Percentiles rank a stretch among this genome's conserved stretches.
These are phyloP conservation scores for Berkeleyomyces rouxiae DNA, from an alignment of 2,329 filamentous ascomycete genomes.

Conservation along the genomic window DNA sequence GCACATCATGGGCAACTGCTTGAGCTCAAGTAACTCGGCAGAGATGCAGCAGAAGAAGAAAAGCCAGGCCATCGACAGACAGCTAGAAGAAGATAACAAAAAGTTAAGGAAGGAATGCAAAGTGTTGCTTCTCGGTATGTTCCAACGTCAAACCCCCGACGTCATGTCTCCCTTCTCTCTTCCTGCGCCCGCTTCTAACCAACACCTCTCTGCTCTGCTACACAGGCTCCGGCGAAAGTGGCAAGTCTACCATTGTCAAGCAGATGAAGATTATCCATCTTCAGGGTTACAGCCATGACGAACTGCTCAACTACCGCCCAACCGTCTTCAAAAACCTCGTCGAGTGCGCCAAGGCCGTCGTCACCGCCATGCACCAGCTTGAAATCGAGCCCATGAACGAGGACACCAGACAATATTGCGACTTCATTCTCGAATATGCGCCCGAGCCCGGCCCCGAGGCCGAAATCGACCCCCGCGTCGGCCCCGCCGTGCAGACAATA, in stretches of 20 bases:
- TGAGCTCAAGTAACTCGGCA: constrained; percentile 64
- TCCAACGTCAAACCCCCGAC: constrained; percentile 9
- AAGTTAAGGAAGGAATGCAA: constrained; percentile 95
- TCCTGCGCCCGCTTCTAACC: neutral
- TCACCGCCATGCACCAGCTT: constrained; percentile 83
- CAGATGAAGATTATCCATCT: constrained; percentile 99
- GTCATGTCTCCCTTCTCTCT: neutral
- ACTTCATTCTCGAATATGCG: constrained; percentile 73
- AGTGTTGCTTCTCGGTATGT: constrained; percentile 78
- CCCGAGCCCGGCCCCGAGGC: constrained; percentile 83
- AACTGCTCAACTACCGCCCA: constrained; percentile 81
- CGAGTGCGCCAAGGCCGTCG: constrained; percentile 88
- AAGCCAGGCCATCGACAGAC: constrained; percentile 88
- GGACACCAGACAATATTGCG: constrained; percentile 55
- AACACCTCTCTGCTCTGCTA: neutral
- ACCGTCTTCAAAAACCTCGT: constrained; percentile 98
- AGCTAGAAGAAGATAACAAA: constrained; percentile 85
- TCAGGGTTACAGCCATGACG: constrained; percentile 89
- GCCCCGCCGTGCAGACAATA: constrained; percentile 65
- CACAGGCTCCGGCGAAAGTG: constrained; percentile 88
- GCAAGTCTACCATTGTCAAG: constrained; percentile 98
- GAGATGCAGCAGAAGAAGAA: constrained; percentile 89
- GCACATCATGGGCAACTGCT: constrained; percentile 70
- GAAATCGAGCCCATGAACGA: constrained; percentile 60
- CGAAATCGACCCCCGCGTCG: constrained; percentile 64